Evolutionary conservation across 1,284 basidiomycete genomes (phyloP).

Genomic region (Fomes fomentarius): DNA sequence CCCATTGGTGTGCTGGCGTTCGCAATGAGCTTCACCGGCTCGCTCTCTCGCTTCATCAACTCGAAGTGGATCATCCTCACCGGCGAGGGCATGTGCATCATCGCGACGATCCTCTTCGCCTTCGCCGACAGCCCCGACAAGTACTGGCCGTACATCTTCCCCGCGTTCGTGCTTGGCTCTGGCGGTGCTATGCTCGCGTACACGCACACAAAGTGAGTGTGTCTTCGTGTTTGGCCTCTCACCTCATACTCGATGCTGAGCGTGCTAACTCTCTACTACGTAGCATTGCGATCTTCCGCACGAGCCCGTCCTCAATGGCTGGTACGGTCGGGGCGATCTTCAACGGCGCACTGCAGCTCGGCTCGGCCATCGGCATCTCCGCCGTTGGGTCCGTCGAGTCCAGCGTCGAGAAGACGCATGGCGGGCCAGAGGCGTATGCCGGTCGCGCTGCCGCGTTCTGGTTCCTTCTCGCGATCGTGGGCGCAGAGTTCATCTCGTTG

Average conservation of each 20-base stretch:
- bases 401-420: conserved; percentile 40
- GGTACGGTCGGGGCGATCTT: conserved; percentile 61
- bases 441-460: conserved; percentile 51
- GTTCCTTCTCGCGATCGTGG: conserved; percentile 49
- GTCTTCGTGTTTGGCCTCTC: conserved; percentile 13
- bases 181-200: conserved; percentile 39
- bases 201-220: conserved; percentile 39
- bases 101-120: conserved; percentile 47
- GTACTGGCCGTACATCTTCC: conserved; percentile 53
- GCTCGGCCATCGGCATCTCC: conserved; percentile 52
- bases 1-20: conserved; percentile 45
- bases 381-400: conserved; percentile 51
- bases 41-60: conserved; percentile 39
- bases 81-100: conserved; percentile 40
- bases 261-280: not conserved
- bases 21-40: conserved; percentile 37
- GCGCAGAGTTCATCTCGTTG: conserved; percentile 37
- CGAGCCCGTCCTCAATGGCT: conserved; percentile 47
- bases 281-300: conserved; percentile 56
- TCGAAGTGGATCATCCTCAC: conserved; percentile 49
- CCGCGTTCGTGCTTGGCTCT: conserved; percentile 51
- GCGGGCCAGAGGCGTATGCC: conserved; percentile 36
- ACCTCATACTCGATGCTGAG: not conserved
- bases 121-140: conserved; percentile 41
- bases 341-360: conserved; percentile 55